phyloP scores from a whole-genome alignment of 331 rosid genomes.

The Saraca asoca region DNA sequence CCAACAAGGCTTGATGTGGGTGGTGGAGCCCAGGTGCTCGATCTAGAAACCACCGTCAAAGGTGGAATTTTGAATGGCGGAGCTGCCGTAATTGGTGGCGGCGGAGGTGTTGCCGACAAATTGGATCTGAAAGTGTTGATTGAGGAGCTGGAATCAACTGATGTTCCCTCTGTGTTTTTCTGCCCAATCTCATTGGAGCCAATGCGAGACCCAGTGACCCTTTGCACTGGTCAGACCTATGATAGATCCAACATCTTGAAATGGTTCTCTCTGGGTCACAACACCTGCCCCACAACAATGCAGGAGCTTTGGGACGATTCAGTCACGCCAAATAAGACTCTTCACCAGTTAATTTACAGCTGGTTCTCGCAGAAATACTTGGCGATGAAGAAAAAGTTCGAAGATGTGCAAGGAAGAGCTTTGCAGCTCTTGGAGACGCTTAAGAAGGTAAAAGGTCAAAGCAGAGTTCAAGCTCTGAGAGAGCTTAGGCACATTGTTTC shows the following conservation, averaged over 20 bases:
- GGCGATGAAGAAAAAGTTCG: conserved; percentile 59
- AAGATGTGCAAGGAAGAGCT: conserved; percentile 65
- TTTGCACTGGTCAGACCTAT: conserved; percentile 25
- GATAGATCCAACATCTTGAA: conserved; percentile 72
- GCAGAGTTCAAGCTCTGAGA: conserved; percentile 65
- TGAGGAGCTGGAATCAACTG: conserved; percentile 60
- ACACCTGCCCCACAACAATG: conserved; percentile 84
- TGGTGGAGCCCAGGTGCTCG: conserved; percentile 55
- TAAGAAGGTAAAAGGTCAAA: conserved; percentile 73
- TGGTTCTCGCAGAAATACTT: conserved; percentile 71
- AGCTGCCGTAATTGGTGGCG: conserved; percentile 29
- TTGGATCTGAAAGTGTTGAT: conserved; percentile 66
- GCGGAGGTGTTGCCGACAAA: conserved; percentile 37
- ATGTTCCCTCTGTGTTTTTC: conserved; percentile 2
- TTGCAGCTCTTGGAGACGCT: conserved; percentile 56
- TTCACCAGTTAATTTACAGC: conserved; percentile 55
- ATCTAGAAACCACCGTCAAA: conserved; percentile 66
- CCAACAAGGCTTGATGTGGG: conserved; percentile 44
- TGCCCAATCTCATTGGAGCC: too few species aligned
- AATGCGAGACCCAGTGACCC: too few species aligned
- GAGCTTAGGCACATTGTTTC: conserved; percentile 54
- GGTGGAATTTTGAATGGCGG: conserved; percentile 61
- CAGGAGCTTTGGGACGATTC: conserved; percentile 86
- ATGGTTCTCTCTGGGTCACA: conserved; percentile 79
- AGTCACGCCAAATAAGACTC: conserved; percentile 64